Percentiles rank a stretch among this genome's conserved stretches.
Evolutionary conservation across 2,329 filamentous ascomycete species (phyloP).

Genomic region (Pestalotiopsis sp.): DNA sequence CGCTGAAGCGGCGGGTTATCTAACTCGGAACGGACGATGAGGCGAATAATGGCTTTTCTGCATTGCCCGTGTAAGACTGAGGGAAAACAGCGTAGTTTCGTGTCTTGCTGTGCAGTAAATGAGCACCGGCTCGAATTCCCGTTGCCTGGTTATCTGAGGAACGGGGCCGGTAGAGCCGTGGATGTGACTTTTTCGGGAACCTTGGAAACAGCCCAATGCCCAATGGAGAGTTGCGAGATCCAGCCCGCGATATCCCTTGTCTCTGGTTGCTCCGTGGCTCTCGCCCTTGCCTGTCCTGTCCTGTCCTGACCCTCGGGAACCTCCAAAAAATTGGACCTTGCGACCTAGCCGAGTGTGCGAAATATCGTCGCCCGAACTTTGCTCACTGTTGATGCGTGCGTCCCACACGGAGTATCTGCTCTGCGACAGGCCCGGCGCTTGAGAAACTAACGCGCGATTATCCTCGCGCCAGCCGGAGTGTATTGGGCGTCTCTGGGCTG

Average conservation of each 20-base stretch:
- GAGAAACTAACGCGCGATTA: slow-evolving; percentile 48
- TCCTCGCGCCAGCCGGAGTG: slow-evolving; percentile 36
- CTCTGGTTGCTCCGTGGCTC: neutral
- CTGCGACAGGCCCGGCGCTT: slow-evolving; percentile 35
- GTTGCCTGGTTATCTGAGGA: neutral
- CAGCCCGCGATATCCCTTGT: slow-evolving; percentile 9
- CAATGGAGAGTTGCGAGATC: neutral
- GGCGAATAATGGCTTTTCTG: neutral
- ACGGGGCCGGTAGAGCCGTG: neutral
- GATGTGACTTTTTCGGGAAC: neutral
- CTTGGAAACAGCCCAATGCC: neutral
- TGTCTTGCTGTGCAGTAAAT: neutral
- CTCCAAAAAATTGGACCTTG: neutral
- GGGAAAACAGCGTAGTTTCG: neutral
- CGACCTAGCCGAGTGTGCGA: neutral
- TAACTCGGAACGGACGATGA: neutral
- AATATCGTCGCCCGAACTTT: neutral
- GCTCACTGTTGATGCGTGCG: neutral
- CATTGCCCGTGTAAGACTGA: neutral
- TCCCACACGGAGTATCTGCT: slow-evolving; percentile 10
- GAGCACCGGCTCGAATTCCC: neutral
- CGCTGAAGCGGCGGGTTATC: neutral
- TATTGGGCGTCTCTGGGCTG: slow-evolving; percentile 24
- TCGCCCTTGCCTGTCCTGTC: slow-evolving; percentile 15
- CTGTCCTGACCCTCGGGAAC: neutral